Evolutionary conservation across 345 rosid genomes (phyloP).

Genomic region (Eucalyptus sp.): DNA sequence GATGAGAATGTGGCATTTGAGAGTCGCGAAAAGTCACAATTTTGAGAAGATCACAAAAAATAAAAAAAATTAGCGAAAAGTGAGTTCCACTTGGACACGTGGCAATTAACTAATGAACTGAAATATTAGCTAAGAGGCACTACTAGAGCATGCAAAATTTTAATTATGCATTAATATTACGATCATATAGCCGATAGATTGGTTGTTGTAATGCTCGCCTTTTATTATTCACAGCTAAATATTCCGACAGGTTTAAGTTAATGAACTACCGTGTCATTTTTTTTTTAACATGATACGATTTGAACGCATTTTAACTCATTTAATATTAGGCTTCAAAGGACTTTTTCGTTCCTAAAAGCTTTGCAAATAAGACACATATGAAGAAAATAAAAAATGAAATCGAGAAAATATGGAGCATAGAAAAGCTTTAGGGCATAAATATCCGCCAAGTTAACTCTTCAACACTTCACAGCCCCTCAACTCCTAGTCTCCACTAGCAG

Average conservation of each 20-base stretch:
- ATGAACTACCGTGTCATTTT: background rate
- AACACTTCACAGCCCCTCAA: background rate
- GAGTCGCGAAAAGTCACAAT: background rate
- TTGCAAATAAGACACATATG: background rate
- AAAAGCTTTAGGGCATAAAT: background rate
- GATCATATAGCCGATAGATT: accelerated
- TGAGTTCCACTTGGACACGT: accelerated
- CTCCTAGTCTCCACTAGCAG: background rate
- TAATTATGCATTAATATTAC: too few species aligned
- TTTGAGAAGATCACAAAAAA: too few species aligned
- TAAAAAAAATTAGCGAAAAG: accelerated
- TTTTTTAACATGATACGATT: background rate
- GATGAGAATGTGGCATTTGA: accelerated
- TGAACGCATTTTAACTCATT: background rate
- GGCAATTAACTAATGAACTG: background rate
- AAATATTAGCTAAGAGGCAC: background rate
- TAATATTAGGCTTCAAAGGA: background rate
- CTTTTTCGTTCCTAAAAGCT: accelerated
- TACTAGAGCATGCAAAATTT: background rate
- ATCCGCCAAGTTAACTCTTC: accelerated
- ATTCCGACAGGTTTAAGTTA: accelerated
- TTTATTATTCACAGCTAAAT: accelerated
- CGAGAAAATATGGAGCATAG: too few species aligned
- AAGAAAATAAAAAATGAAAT: too few species aligned
- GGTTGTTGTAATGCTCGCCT: too few species aligned